Percentiles rank a stretch among this genome's conserved stretches.
Evolutionary conservation across 2,329 filamentous ascomycete species (phyloP).

Genomic region (Pseudogymnoascus sp.): DNA sequence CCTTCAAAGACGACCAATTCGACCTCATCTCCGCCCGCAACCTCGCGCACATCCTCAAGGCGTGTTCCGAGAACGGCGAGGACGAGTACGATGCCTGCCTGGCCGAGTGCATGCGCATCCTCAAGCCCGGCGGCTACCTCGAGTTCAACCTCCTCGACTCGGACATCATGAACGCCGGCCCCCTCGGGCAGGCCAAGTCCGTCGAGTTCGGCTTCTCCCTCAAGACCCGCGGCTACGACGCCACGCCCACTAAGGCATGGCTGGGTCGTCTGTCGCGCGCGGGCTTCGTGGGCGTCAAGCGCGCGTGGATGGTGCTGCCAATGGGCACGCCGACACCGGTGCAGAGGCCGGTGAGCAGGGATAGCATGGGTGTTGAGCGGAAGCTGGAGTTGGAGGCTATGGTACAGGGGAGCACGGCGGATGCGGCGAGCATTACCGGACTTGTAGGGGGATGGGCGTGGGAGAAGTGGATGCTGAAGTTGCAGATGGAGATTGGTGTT

Average conservation of each 20-base stretch:
- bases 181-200: slow-evolving; percentile 70
- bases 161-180: slow-evolving; percentile 79
- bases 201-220: slow-evolving; percentile 91
- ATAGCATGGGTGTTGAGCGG: slow-evolving; percentile 34
- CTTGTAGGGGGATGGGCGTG: slow-evolving; percentile 83
- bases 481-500: slow-evolving; percentile 79
- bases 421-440: slow-evolving; percentile 69
- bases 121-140: slow-evolving; percentile 83
- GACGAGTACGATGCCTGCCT: slow-evolving; percentile 89
- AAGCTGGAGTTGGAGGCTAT: slow-evolving; percentile 54
- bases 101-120: slow-evolving; percentile 77
- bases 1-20: slow-evolving; percentile 80
- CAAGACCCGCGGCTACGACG: slow-evolving; percentile 83
- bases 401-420: slow-evolving; percentile 60
- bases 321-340: slow-evolving; percentile 51
- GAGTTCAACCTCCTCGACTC: slow-evolving; percentile 89
- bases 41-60: slow-evolving; percentile 77
- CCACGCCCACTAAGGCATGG: slow-evolving; percentile 74
- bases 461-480: slow-evolving; percentile 91
- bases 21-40: slow-evolving; percentile 87
- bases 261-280: slow-evolving; percentile 64
- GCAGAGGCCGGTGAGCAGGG: slow-evolving; percentile 26
- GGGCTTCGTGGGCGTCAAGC: slow-evolving; percentile 73
- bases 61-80: slow-evolving; percentile 55
- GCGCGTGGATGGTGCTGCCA: slow-evolving; percentile 83